These are phyloP conservation scores for Pseudogymnoascus sp. DNA, from an alignment of 2,329 filamentous ascomycete genomes.

Conservation along the genomic window DNA sequence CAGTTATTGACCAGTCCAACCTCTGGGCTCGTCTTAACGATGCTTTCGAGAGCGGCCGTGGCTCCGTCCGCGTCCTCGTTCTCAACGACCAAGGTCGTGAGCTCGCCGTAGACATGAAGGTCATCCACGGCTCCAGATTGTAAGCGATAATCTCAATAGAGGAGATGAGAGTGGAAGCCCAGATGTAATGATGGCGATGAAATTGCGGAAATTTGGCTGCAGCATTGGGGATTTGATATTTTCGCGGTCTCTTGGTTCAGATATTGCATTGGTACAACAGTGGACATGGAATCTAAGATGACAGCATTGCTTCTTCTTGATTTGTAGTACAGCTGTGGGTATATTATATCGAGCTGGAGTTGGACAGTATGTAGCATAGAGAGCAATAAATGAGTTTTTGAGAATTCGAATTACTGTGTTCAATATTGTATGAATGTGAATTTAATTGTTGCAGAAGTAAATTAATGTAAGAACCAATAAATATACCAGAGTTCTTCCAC, in stretches of 20 bases:
- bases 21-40: slow-evolving; percentile 74
- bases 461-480: background rate
- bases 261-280: slow-evolving; percentile 5
- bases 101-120: slow-evolving; percentile 98
- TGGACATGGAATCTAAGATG: background rate
- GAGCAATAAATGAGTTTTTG: slow-evolving; percentile 8
- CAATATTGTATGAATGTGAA: background rate
- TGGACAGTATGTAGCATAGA: slow-evolving; percentile 9
- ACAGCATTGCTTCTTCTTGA: slow-evolving; percentile 6
- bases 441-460: background rate
- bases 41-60: slow-evolving; percentile 85
- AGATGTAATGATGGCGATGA: slow-evolving; percentile 8
- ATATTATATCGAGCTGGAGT: slow-evolving; percentile 8
- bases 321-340: slow-evolving; percentile 4
- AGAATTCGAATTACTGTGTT: background rate
- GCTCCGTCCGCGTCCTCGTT: slow-evolving; percentile 89
- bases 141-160: slow-evolving; percentile 34
- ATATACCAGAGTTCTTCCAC: background rate
- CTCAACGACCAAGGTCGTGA: slow-evolving; percentile 89
- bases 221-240: slow-evolving; percentile 7
- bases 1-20: slow-evolving; percentile 90
- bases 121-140: slow-evolving; percentile 73
- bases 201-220: slow-evolving; percentile 6
- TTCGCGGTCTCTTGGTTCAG: slow-evolving; percentile 7
- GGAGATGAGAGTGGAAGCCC: slow-evolving; percentile 9